A percentile compares a stretch with the other conserved stretches of the same genome.
phyloP scores from a whole-genome alignment of 2,329 filamentous ascomycete genomes.

The Sphaceloma murrayae region DNA sequence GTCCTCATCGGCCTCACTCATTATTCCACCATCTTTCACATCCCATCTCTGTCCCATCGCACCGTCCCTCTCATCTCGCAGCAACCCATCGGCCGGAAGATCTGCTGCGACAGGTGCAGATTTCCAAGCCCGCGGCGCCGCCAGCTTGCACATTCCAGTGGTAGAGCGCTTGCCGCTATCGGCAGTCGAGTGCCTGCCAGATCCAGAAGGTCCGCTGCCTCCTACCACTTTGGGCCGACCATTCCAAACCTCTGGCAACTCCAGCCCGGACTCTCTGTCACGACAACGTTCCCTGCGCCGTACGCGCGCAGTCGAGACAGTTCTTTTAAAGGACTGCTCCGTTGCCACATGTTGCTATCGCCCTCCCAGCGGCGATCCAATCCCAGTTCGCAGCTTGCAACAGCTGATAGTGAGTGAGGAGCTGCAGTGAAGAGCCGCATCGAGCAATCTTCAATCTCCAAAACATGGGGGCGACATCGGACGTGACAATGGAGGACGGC shows the following conservation, averaged over 20 bases:
- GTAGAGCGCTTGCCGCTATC: slow-evolving; percentile 12
- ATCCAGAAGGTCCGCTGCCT: slow-evolving; percentile 3
- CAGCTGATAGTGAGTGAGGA: not conserved
- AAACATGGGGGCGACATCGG: slow-evolving; percentile 12
- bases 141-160: not conserved
- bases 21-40: not conserved
- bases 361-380: not conserved
- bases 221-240: slow-evolving; percentile 2
- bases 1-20: not conserved
- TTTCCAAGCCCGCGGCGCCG: slow-evolving; percentile 13
- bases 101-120: slow-evolving; percentile 3
- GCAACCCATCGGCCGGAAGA: slow-evolving; percentile 1
- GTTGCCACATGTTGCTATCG: slow-evolving; percentile 11
- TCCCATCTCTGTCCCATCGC: too few species aligned
- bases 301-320: not conserved
- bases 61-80: not conserved
- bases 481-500: slow-evolving; percentile 1
- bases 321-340: slow-evolving; percentile 2
- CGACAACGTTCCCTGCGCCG: slow-evolving; percentile 4
- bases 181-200: slow-evolving; percentile 3
- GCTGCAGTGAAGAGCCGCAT: not conserved
- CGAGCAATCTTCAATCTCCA: slow-evolving; percentile 6
- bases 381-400: slow-evolving; percentile 3
- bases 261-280: not conserved
- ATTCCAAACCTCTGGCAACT: slow-evolving; percentile 4